Conservation (phyloP, 129 eudicot genomes). For the Silybum marianum region DNA sequence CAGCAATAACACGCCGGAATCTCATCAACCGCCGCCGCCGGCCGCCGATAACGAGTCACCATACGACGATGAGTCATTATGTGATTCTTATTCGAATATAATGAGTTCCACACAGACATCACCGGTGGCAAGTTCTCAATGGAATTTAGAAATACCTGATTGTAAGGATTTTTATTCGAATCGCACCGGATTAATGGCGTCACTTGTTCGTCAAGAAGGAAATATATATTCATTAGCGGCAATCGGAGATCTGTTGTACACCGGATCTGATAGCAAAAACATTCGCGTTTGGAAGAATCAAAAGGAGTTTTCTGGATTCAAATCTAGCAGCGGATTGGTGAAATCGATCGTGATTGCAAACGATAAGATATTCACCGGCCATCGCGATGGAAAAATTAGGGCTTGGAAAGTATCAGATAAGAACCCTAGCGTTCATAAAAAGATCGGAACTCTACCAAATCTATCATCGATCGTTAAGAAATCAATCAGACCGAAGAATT, state of each 20-base stretch:
- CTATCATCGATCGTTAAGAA: slow-evolving; percentile 14
- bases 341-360: slow-evolving; percentile 47
- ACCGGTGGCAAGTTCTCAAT: slow-evolving; percentile 24
- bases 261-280: slow-evolving; percentile 49
- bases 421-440: slow-evolving; percentile 38
- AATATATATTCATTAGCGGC: slow-evolving; percentile 48
- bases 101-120: slow-evolving; percentile 25
- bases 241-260: slow-evolving; percentile 39
- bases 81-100: not conserved
- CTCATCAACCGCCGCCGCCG: not conserved
- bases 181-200: slow-evolving; percentile 30
- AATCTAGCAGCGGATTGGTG: slow-evolving; percentile 41
- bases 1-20: slow-evolving; percentile 8
- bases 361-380: slow-evolving; percentile 53
- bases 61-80: not conserved
- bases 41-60: not conserved
- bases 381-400: slow-evolving; percentile 48
- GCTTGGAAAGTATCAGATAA: slow-evolving; percentile 29
- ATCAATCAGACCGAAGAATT: slow-evolving; percentile 21
- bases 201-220: slow-evolving; percentile 69
- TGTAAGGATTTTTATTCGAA: not conserved
- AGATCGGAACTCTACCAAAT: slow-evolving; percentile 45
- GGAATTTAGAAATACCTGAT: slow-evolving; percentile 21
- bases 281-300: slow-evolving; percentile 65
- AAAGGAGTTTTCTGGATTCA: slow-evolving; percentile 33